A percentile compares a stretch with the other conserved stretches of the same genome.
Conservation (phyloP, 345 rosid species). For the Populus pruinosa region DNA sequence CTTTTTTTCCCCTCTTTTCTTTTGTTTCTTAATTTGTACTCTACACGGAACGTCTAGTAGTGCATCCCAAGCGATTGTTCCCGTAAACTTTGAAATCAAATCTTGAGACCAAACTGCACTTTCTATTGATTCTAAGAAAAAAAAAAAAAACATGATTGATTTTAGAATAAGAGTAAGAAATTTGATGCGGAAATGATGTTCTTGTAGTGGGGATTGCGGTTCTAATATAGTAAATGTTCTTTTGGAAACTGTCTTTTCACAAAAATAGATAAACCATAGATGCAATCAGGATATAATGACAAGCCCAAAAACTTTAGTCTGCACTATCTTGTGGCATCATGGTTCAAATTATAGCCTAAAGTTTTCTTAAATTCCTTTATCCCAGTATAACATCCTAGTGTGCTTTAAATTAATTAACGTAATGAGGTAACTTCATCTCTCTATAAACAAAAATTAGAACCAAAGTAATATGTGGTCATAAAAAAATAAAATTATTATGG, state of each 20-base stretch:
- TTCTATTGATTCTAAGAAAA: not conserved
- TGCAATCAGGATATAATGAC: not conserved
- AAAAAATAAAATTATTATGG: too few species aligned
- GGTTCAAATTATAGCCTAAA: too few species aligned
- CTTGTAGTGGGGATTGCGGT: not conserved
- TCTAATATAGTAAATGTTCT: not conserved
- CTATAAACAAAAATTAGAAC: too few species aligned
- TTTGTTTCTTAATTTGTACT: conserved; percentile 8
- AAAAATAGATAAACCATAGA: too few species aligned
- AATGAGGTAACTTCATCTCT: too few species aligned
- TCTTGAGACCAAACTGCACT: conserved; percentile 9
- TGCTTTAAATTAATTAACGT: too few species aligned
- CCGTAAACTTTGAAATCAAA: not conserved
- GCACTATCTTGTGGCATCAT: too few species aligned
- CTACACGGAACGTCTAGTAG: conserved; percentile 3
- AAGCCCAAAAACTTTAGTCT: too few species aligned
- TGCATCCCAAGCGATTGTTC: conserved; percentile 10
- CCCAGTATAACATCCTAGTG: too few species aligned
- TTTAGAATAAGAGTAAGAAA: not conserved
- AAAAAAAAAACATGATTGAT: conserved; percentile 13
- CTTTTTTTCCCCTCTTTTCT: too few species aligned
- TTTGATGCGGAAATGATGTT: conserved; percentile 9
- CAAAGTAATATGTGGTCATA: too few species aligned
- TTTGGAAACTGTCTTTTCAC: not conserved
- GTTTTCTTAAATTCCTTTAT: too few species aligned